Conservation (phyloP, 2,329 filamentous ascomycete genomes). For the Zalaria obscura region DNA sequence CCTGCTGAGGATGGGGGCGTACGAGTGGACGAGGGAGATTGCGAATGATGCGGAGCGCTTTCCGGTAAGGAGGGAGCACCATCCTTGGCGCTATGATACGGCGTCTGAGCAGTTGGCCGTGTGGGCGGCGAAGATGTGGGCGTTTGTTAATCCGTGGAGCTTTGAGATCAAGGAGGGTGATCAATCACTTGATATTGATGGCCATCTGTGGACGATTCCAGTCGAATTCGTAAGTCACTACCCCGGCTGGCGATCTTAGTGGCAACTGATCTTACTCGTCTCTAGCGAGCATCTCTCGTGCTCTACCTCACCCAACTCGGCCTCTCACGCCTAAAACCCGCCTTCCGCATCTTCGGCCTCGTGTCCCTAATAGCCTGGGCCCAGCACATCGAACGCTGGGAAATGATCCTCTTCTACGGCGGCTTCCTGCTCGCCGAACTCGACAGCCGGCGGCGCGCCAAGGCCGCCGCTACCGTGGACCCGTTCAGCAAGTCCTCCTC, state of each 20-base stretch:
- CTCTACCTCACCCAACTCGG: slow-evolving; percentile 42
- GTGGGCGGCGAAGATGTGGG: slow-evolving; percentile 24
- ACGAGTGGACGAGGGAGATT: slow-evolving; percentile 5
- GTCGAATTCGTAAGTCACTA: slow-evolving; percentile 19
- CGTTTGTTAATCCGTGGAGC: slow-evolving; percentile 4
- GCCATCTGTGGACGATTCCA: slow-evolving; percentile 46
- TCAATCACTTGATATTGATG: slow-evolving; percentile 16
- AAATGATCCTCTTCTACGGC: slow-evolving; percentile 39
- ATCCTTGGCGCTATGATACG: not conserved
- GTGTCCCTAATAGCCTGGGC: slow-evolving; percentile 28
- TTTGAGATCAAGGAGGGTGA: not conserved
- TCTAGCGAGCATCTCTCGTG: slow-evolving; percentile 38
- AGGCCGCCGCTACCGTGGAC: not conserved
- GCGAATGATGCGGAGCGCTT: slow-evolving; percentile 5
- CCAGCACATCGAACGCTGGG: slow-evolving; percentile 37
- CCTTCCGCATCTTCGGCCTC: slow-evolving; percentile 27
- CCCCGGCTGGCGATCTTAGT: slow-evolving; percentile 31
- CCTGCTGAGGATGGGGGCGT: slow-evolving; percentile 1
- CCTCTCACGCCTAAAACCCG: slow-evolving; percentile 1
- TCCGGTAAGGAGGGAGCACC: slow-evolving; percentile 5
- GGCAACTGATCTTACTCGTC: not conserved
- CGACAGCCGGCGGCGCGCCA: slow-evolving; percentile 25
- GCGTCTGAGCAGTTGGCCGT: slow-evolving; percentile 8
- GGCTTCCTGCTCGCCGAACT: slow-evolving; percentile 42
- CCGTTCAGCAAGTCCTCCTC: not conserved